These are phyloP conservation scores for Monilinia laxa DNA, from an alignment of 2,329 filamentous ascomycete genomes.

Conservation along the genomic window DNA sequence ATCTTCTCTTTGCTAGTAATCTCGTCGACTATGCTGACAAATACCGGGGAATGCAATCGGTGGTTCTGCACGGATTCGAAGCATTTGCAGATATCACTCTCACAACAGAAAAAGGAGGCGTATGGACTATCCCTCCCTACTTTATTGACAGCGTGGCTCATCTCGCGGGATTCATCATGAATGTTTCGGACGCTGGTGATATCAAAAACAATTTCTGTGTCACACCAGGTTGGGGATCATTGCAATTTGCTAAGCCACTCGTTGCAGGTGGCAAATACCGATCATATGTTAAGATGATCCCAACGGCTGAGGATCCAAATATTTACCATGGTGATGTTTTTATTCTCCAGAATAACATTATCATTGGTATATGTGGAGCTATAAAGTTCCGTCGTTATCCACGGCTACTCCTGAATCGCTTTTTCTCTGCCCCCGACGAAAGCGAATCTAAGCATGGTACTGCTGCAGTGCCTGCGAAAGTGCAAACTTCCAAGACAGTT, in stretches of 20 bases:
- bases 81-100: background rate
- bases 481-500: too few species aligned
- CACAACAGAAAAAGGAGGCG: background rate
- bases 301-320: background rate
- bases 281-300: conserved; percentile 14
- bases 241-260: background rate
- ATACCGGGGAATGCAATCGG: too few species aligned
- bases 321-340: conserved; percentile 5
- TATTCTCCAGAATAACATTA: background rate
- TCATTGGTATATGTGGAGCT: conserved; percentile 7
- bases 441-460: too few species aligned
- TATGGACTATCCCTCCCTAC: background rate
- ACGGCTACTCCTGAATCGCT: too few species aligned
- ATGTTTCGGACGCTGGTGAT: conserved; percentile 7
- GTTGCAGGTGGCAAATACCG: background rate
- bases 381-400: too few species aligned
- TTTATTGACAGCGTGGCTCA: conserved; percentile 13
- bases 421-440: too few species aligned
- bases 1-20: too few species aligned
- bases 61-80: background rate
- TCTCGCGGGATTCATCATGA: conserved; percentile 16
- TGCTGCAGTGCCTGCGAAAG: too few species aligned
- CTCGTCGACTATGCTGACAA: too few species aligned
- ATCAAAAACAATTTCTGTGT: conserved; percentile 1
- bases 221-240: conserved; percentile 16